Evolutionary conservation across 768 basidiomycete genomes (phyloP).

Genomic region (Lactarius deliciosus): DNA sequence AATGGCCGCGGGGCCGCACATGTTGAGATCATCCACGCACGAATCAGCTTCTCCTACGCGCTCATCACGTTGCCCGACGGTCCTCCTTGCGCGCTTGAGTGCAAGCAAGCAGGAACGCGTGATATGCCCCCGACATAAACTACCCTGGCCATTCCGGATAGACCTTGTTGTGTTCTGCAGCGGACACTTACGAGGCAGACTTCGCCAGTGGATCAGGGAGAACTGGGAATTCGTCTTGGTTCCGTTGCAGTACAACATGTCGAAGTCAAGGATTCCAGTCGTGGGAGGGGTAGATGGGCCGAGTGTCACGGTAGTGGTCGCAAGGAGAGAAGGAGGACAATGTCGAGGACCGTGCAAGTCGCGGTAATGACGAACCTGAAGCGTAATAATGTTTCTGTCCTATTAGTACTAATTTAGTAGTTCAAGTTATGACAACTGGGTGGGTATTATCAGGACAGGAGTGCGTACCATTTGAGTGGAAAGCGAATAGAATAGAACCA

Average conservation of each 20-base stretch:
- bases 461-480: not conserved
- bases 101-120: slow-evolving; percentile 8
- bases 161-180: too few species aligned
- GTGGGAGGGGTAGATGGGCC: too few species aligned
- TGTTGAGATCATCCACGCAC: not conserved
- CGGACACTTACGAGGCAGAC: not conserved
- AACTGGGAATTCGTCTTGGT: slow-evolving; percentile 11
- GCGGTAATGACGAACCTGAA: slow-evolving; percentile 5
- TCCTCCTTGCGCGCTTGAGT: not conserved
- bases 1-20: not conserved
- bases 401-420: too few species aligned
- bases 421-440: not conserved
- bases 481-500: too few species aligned
- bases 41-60: slow-evolving; percentile 1
- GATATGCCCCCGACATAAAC: not conserved
- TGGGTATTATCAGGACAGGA: slow-evolving; percentile 1
- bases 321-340: slow-evolving; percentile 12
- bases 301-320: slow-evolving; percentile 11
- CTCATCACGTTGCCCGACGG: slow-evolving; percentile 4
- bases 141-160: too few species aligned
- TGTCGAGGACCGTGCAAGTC: not conserved
- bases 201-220: slow-evolving; percentile 1
- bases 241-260: slow-evolving; percentile 19
- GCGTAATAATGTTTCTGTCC: not conserved
- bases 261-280: not conserved